Base-by-base conservation (phyloP, 192 early-diverging fungal genomes). In the Coemansia sp. region DNA sequence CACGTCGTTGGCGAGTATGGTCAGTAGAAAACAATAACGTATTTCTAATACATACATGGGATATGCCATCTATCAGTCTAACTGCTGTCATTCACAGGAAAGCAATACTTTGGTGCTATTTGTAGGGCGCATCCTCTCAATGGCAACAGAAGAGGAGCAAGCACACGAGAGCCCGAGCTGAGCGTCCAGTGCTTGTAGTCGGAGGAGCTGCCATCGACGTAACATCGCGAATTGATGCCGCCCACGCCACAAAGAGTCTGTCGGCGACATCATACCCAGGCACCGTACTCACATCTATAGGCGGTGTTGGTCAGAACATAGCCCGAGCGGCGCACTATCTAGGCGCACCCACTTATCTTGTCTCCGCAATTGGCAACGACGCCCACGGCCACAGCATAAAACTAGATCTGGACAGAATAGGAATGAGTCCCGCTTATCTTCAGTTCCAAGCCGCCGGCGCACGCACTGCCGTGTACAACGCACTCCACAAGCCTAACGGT, bases 261-360 rank as follows among this genome's bases (percentile, higher is more conserved):
- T 3, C 73, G 85, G 23, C 68, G 75, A 93, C 93, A 0, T 95
- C 94, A 32, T 85, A 87, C 37, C 89, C 91, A 1, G 97, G 97
- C 5, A 76, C 60, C 0, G 89, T 91, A 6, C 64, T 67, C 8
- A 83, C 90, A 7, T 79, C 87, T 3, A 58, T 92, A 10, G 97
- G 97, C 49, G 97, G 97, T 4, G 97, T 99, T 5, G 96, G 93
- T 1, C 85, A 94, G 38, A 99, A 99, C 75, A 85, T 99, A 6
- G 94, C 93, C 3, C 93, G 98, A 65, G 91, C 92, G 0, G 89
- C 90, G 23, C 79, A 73, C 37, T 79, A 87, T 26, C 85, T 91
- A 5, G 89, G 91, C 6, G 86, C 85, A 0, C 71, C 88, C 42
- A 85, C 91, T 9, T 53, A 85, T 3, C 89, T 97, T 37, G 47